These are phyloP conservation scores for Calamus simplicifolius DNA, from an alignment of 176 grass and related monocot species.

Conservation along the genomic window DNA sequence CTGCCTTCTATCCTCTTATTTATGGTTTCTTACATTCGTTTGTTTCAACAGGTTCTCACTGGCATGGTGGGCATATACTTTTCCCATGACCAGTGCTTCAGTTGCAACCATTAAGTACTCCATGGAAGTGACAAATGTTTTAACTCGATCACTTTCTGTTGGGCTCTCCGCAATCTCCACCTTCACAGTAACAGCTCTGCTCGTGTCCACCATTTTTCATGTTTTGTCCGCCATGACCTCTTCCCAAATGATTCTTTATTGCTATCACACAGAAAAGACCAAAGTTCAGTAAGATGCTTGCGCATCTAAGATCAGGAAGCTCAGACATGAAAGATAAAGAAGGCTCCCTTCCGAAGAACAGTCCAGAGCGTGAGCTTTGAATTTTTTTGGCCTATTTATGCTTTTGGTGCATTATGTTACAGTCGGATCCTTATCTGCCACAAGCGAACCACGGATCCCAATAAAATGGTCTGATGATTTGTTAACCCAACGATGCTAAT, in stretches of 20 bases:
- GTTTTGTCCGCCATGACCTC: constrained; percentile 71
- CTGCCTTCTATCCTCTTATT: no score
- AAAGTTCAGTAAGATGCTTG: constrained; percentile 73
- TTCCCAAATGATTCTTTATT: constrained; percentile 97
- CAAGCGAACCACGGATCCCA: no score
- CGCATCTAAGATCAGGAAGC: constrained; percentile 58
- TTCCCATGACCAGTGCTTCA: constrained; percentile 74
- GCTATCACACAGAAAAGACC: constrained; percentile 63
- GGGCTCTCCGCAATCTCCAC: constrained; percentile 72
- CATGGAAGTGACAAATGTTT: constrained; percentile 47
- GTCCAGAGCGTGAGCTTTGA: no score
- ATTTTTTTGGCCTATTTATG: no score
- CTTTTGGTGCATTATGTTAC: no score
- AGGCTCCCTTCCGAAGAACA: constrained; percentile 29
- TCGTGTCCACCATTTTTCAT: constrained; percentile 68
- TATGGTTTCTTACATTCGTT: no score
- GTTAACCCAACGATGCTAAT: no score
- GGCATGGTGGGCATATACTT: constrained; percentile 99
- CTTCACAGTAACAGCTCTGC: constrained; percentile 62
- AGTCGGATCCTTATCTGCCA: no score
- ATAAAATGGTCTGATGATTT: no score
- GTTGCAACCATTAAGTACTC: constrained; percentile 79
- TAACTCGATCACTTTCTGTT: constrained; percentile 50
- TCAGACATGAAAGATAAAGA: constrained; percentile 69
- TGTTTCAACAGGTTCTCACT: constrained; percentile 62